A percentile compares a stretch with the other conserved stretches of the same genome.
phyloP scores from a whole-genome alignment of 148 eudicot species.

The Amaranthus cruentus region DNA sequence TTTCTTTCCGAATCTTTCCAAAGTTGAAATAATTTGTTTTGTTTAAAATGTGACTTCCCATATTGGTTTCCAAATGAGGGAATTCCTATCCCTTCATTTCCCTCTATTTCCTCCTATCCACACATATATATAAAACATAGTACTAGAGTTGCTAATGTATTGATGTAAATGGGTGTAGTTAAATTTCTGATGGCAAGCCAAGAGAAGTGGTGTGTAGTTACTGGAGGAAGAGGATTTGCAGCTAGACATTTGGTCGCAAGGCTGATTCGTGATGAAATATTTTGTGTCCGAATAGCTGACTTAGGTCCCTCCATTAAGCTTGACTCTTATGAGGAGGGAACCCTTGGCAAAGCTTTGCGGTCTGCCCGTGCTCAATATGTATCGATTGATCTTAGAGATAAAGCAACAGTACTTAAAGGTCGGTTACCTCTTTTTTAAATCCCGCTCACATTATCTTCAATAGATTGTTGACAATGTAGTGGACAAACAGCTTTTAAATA shows the following conservation, averaged over 20 bases:
- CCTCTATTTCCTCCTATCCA: no score
- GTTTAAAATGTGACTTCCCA: no score
- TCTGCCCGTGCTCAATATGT: slow-evolving; percentile 62
- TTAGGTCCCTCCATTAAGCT: slow-evolving; percentile 52
- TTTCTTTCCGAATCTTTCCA: no score
- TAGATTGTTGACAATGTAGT: background rate
- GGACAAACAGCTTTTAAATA: no score
- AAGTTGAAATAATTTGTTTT: no score
- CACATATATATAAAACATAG: no score
- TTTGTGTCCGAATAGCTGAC: slow-evolving; percentile 57
- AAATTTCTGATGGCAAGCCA: slow-evolving; percentile 24
- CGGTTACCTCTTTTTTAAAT: background rate
- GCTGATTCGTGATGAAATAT: slow-evolving; percentile 68
- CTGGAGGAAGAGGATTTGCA: slow-evolving; percentile 91
- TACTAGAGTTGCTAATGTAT: background rate
- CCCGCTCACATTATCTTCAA: background rate
- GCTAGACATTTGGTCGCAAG: slow-evolving; percentile 84
- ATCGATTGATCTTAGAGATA: slow-evolving; percentile 70
- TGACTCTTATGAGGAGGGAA: slow-evolving; percentile 55
- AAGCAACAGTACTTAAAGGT: slow-evolving; percentile 73
- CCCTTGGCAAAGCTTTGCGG: slow-evolving; percentile 58
- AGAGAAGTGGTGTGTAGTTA: slow-evolving; percentile 83
- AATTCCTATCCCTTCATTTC: no score
- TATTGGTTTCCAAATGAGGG: no score
- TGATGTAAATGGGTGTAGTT: slow-evolving; percentile 1